Evolutionary conservation across 1,284 basidiomycete species (phyloP).

Genomic region (Boletellus dicymbophilus): DNA sequence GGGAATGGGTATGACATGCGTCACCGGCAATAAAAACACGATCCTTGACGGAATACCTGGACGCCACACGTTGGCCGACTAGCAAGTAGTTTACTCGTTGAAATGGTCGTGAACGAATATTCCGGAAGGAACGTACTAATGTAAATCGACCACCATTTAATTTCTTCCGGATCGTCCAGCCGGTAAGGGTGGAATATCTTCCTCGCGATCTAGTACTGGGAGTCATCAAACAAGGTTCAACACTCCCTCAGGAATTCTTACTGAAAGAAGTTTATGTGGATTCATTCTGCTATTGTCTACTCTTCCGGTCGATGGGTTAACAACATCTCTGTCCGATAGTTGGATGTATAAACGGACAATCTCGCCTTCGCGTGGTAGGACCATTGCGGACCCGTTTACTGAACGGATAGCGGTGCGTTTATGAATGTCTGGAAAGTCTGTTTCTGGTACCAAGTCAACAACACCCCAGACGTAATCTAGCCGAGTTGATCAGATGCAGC

Average conservation of each 20-base stretch:
- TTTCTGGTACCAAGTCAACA: slow-evolving; percentile 67
- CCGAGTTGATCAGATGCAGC: not conserved
- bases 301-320: slow-evolving; percentile 52
- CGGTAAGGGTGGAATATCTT: slow-evolving; percentile 71
- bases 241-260: slow-evolving; percentile 22
- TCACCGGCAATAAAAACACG: slow-evolving; percentile 83
- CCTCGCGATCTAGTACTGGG: slow-evolving; percentile 49
- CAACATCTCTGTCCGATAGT: slow-evolving; percentile 51
- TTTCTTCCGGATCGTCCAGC: slow-evolving; percentile 53
- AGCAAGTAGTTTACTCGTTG: not conserved
- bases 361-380: slow-evolving; percentile 77
- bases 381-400: slow-evolving; percentile 63
- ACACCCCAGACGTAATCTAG: slow-evolving; percentile 80
- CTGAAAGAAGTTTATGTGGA: slow-evolving; percentile 63
- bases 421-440: slow-evolving; percentile 83
- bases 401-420: slow-evolving; percentile 66
- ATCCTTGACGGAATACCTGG: slow-evolving; percentile 63
- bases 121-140: slow-evolving; percentile 46
- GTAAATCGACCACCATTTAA: slow-evolving; percentile 86
- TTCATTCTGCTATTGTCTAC: slow-evolving; percentile 63
- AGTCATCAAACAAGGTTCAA: not conserved
- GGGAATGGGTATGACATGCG: slow-evolving; percentile 85
- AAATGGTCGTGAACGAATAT: not conserved
- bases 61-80: slow-evolving; percentile 78
- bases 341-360: slow-evolving; percentile 78